Evolutionary conservation across 1,284 basidiomycete genomes (phyloP), one percentile per base, ranked within the genome.

Genomic region (Garcileccinum viscosum): DNA sequence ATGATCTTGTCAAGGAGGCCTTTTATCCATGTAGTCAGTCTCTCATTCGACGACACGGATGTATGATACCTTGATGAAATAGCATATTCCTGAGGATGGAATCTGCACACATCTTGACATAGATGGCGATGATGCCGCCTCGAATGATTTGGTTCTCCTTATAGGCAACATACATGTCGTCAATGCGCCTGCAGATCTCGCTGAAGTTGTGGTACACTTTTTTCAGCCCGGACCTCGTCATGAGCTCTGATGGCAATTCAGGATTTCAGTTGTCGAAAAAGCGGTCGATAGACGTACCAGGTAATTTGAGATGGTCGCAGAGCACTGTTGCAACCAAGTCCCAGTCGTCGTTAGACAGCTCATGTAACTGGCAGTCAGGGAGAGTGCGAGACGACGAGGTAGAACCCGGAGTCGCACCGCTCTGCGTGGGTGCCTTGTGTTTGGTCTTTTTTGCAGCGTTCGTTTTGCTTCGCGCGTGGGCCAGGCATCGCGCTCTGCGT

Each of bases 41-140:
- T 58, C 19, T 47, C 9, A 27, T 24, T 59, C 17, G 15, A 24
- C 44, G 24, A 33, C 22, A 15, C 15, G 11, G 22, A 38, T 8
- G 24, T 3, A 42, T 14, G 27, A 61, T 72, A 88, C 88, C 88
- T 82, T 83, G 83, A 53, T 83, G 80, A 71, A 87, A 84, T 9
- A 90, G 78, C 74, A 86, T 87, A 76, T 89, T 84, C 32, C 88
- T 82, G 62, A 90, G 75, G 56, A 90, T 80, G 1, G 87, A 81
- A 76, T 90, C 89, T 0, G 82, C 82, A 65, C 83, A 89, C 87
- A 90, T 88, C 75, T 87, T 88, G 3, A 88, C 84, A 75, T 86
- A 90, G 58, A 91, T 87, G 1, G 85, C 86, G 7, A 89, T 80
- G 53, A 90, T 86, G 0, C 86, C 88, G 15, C 87, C 88, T 63